Base-by-base conservation (phyloP, 2,329 filamentous ascomycete species). In the Sordariomycetes sp. region DNA sequence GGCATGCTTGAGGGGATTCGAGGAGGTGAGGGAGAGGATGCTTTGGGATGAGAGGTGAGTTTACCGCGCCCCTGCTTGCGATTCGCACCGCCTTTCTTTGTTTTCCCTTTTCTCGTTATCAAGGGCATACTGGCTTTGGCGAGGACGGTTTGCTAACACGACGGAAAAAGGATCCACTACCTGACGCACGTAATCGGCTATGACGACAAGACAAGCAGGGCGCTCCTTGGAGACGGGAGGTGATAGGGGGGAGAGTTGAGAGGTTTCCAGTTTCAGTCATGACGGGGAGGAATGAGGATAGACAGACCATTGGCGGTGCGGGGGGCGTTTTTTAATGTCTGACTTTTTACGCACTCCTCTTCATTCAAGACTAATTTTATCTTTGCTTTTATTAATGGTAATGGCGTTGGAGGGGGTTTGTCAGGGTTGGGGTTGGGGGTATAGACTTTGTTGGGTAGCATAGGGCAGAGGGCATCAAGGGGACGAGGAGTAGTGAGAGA, bases 1-100 rank as follows among this genome's bases (percentile, higher is more conserved):
- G 65, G 79, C 83, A 64, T 89, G 87, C 66, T 84, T 89, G 68
- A 77, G 86, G 62, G 79, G 83, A 61, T 92, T 95, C 69, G 83
- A 88, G 64, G 79, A 81, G 60, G 79, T 90, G 66, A 86, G 85
- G 71, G 77, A 79, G 65, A 77, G 42, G 55, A n/a, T 24, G 28
- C 34, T 48, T 36, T 58, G 65, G 70, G 61, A 69, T 64, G 56
- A 57, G 55, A 35, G 22, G 10, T 56, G 13, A 48, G 28, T 20
- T 24, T 20, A 17, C 32, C 54, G 24, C 24, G 13, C 22, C 5
- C 10, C 10, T n/a, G 2, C 12, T 54, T 52, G 51, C 4, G n/a
- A 22, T 50, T 20, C 53, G 7, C 20, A 12, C 10, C 10, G 12
- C 13, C 53, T 22, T 13, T 20, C 32, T 22, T 17, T 39, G 36